Evolutionary conservation across 106 monocot species (phyloP).

Genomic region (Acorus calamus): DNA sequence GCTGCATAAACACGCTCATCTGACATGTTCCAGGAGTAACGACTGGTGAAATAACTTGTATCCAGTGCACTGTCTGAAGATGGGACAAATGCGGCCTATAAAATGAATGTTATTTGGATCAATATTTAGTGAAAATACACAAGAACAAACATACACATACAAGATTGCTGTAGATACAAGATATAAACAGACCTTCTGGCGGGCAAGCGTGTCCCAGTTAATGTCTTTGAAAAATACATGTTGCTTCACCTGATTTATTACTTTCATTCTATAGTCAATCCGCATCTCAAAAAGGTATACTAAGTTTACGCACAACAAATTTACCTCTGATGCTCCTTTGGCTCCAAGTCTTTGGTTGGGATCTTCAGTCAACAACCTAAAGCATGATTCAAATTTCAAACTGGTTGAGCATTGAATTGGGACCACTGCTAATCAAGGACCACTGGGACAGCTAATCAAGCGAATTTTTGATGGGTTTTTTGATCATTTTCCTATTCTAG

Average conservation of each 20-base stretch:
- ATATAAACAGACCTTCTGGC: conserved; percentile 62
- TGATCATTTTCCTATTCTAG: too few relatives aligned
- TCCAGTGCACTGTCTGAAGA: conserved; percentile 82
- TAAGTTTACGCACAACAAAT: not conserved
- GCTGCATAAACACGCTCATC: conserved; percentile 80
- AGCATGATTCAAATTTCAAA: conserved; percentile 1
- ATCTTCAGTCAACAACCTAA: conserved; percentile 94
- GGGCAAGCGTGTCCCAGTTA: conserved; percentile 94
- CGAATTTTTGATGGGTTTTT: too few relatives aligned
- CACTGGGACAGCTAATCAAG: too few relatives aligned
- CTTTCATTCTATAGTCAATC: not conserved
- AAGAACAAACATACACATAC: too few relatives aligned
- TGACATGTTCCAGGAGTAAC: conserved; percentile 87
- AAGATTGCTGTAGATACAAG: not conserved
- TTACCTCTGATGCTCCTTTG: conserved; percentile 83
- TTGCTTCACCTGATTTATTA: conserved; percentile 65
- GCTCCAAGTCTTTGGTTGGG: conserved; percentile 94
- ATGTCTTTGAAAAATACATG: conserved; percentile 92
- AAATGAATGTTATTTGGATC: conserved; percentile 1
- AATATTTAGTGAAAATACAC: not conserved
- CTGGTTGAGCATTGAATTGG: not conserved
- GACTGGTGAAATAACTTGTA: conserved; percentile 96
- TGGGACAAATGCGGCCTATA: conserved; percentile 97
- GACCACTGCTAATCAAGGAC: too few relatives aligned
- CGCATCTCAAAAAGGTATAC: not conserved